A percentile compares a stretch with the other conserved stretches of the same genome.
Evolutionary conservation across 2,329 filamentous ascomycete species (phyloP).

Genomic region (Penicillium sp.): DNA sequence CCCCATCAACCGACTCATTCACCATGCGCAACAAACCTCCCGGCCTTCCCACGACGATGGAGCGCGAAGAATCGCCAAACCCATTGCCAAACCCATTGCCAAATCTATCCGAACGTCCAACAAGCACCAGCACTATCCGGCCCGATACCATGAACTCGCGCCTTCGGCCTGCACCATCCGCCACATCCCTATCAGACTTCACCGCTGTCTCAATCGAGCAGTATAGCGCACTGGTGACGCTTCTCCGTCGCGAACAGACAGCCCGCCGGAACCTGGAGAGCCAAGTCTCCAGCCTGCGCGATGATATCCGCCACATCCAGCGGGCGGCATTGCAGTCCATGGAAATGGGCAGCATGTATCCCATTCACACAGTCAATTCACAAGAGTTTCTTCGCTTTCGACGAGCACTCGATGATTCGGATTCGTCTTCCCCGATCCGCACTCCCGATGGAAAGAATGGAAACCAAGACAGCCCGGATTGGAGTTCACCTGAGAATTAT

Average conservation of each 20-base stretch:
- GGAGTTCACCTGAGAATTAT: constrained; percentile 16
- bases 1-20: constrained; percentile 12
- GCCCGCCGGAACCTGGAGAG: constrained; percentile 44
- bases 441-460: constrained; percentile 17
- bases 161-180: constrained; percentile 28
- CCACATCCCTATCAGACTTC: constrained; percentile 31
- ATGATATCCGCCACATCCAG: constrained; percentile 38
- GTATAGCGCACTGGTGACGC: constrained; percentile 44
- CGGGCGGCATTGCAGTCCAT: constrained; percentile 29
- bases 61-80: constrained; percentile 16
- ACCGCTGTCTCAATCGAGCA: constrained; percentile 43
- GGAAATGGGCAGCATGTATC: constrained; percentile 31
- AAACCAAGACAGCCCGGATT: constrained; percentile 20
- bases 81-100: constrained; percentile 16
- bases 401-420: constrained; percentile 20
- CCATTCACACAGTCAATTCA: constrained; percentile 29
- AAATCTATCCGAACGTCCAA: constrained; percentile 22
- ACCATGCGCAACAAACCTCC: constrained; percentile 19
- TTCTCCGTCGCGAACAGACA: constrained; percentile 45
- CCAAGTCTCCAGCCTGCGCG: constrained; percentile 41
- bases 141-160: constrained; percentile 28
- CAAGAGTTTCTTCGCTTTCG: constrained; percentile 30
- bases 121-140: constrained; percentile 31
- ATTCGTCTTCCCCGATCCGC: constrained; percentile 13
- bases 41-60: constrained; percentile 7